Conservation (phyloP, 805 yeast species). For the Pichia gijzeniarum region DNA sequence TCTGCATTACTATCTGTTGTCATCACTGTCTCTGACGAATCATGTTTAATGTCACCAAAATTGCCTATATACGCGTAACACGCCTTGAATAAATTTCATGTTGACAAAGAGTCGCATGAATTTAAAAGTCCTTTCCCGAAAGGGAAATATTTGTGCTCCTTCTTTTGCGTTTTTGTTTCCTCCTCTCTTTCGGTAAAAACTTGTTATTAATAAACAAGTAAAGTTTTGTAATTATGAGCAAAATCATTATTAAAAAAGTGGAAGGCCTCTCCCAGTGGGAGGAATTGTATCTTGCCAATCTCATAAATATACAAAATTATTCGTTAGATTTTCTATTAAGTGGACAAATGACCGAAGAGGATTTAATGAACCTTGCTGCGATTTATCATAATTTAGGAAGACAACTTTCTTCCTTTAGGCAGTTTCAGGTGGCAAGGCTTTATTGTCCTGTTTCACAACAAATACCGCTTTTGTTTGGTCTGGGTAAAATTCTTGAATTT, state of each 20-base stretch:
- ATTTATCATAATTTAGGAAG: neutral
- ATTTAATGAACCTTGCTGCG: neutral
- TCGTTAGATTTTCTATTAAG: neutral
- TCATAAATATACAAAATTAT: neutral
- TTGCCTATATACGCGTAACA: too few relatives aligned
- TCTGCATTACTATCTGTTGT: too few relatives aligned
- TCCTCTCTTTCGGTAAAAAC: too few relatives aligned
- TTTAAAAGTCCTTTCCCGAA: too few relatives aligned
- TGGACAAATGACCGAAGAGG: neutral
- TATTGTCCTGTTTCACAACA: neutral
- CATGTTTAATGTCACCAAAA: too few relatives aligned
- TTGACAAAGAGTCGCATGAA: too few relatives aligned
- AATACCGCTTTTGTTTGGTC: neutral
- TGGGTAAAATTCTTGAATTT: neutral
- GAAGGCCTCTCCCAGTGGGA: conserved; percentile 1
- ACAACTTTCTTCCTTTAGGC: neutral
- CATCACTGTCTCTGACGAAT: too few relatives aligned
- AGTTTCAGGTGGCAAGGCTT: neutral
- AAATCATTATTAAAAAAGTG: neutral
- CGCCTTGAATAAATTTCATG: too few relatives aligned
- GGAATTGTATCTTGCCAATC: neutral
- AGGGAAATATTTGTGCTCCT: too few relatives aligned
- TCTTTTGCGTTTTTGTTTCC: too few relatives aligned
- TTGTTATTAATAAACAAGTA: too few relatives aligned
- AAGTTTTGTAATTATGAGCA: too few relatives aligned